Evolutionary conservation across 2,329 filamentous ascomycete genomes (phyloP), one percentile per base, ranked within the genome.

Genomic region (Trichoderma atroviride): DNA sequence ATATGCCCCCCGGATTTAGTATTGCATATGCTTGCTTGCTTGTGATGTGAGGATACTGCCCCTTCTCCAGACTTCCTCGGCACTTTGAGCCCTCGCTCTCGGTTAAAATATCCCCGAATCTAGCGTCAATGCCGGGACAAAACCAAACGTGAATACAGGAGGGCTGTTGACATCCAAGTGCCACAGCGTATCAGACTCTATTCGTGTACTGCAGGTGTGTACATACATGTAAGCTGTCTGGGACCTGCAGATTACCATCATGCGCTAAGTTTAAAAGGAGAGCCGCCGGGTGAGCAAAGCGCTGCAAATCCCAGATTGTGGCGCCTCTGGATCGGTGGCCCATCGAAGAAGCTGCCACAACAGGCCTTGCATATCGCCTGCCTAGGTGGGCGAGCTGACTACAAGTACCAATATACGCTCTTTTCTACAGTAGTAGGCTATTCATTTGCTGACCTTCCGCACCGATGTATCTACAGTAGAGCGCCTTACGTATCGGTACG

Each of bases 331-430:
- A 50, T 29, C 29, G 33, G 53, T 27, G 63, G 57, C 53, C 52
- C 53, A 58, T 66, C 37, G n/a, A 58, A 66, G 63, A 66, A 66
- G 63, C 63, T 66, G 19, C 35, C 27, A 50, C n/a, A 66, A 58
- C 50, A 50, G 58, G 63, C 63, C 63, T 66, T 35, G 53, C 63
- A 57, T 47, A 40, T 33, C 27, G 52, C 40, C 16, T 33, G 16
- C 29, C 16, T 11, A 11, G 27, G 55, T 11, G 5, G 27, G 55
- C 29, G 11, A 16, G 55, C 55, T 57, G 55, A 66, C 63, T 35
- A 35, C 29, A 31, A 31, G 4, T 31, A 5, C 1, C 4, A 4
- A 1, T 50, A 29, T 58, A 55, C 37, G 35, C 33, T 52, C 50
- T 56, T 50, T 22, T 62, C 40, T 62, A 43, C 19, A 40, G 27